phyloP scores from a whole-genome alignment of 1,284 basidiomycete species.

The Cryptococcus sp. region DNA sequence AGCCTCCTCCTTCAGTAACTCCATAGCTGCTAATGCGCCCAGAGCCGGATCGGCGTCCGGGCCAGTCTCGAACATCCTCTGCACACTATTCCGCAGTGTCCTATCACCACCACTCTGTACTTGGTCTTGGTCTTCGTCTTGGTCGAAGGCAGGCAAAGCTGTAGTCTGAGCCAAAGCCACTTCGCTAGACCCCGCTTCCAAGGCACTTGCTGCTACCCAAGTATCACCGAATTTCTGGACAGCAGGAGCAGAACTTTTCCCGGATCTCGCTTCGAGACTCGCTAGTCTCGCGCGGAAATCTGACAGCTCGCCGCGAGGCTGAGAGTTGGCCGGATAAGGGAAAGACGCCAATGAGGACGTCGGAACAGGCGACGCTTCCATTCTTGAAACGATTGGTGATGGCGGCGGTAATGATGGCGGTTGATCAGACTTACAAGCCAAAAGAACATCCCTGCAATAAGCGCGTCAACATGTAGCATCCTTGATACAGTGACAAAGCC shows the following conservation, averaged over 20 bases:
- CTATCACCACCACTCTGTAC: no score
- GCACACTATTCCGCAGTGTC: conserved; percentile 31
- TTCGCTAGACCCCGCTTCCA: conserved; percentile 19
- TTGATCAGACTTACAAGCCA: conserved; percentile 33
- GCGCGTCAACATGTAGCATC: background rate
- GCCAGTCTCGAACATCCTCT: conserved; percentile 38
- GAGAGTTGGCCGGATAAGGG: conserved; percentile 8
- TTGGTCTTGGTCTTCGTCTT: background rate
- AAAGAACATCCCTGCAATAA: conserved; percentile 37
- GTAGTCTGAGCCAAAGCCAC: background rate
- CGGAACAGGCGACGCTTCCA: background rate
- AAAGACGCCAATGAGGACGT: conserved; percentile 11
- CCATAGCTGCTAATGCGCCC: background rate
- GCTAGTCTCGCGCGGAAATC: conserved; percentile 18
- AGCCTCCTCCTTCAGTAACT: background rate
- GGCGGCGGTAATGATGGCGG: conserved; percentile 29
- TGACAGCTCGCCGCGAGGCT: conserved; percentile 8
- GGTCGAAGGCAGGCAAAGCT: background rate
- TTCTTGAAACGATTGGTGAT: conserved; percentile 17
- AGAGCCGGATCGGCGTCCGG: conserved; percentile 19
- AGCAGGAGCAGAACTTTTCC: conserved; percentile 23
- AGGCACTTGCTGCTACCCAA: conserved; percentile 41
- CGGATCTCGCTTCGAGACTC: conserved; percentile 7
- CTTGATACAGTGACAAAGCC: no score
- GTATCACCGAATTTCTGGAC: conserved; percentile 47